A percentile compares a stretch with the other conserved stretches of the same genome.
Evolutionary conservation across 2,329 filamentous ascomycete species (phyloP).

Genomic region (Ascochyta clinopodiicola): DNA sequence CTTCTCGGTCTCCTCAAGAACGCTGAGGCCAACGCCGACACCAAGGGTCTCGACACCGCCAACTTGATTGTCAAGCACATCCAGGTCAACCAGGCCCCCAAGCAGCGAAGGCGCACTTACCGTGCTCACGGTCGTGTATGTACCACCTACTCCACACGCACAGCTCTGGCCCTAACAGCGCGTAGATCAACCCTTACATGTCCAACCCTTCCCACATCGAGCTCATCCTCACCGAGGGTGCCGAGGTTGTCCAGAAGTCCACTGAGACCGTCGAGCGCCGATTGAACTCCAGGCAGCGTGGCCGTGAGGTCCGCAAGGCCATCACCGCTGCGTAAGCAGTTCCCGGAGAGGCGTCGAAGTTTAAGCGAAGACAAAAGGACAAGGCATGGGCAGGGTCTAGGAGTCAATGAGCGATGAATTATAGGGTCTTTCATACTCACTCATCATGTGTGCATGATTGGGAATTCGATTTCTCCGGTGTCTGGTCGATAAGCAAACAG

Average conservation of each 20-base stretch:
- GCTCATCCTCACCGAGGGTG: slow-evolving; percentile 97
- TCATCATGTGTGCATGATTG: slow-evolving; percentile 48
- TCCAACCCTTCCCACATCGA: slow-evolving; percentile 99
- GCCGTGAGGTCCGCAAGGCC: slow-evolving; percentile 66
- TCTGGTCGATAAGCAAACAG: slow-evolving; percentile 47
- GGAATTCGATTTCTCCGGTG: slow-evolving; percentile 48
- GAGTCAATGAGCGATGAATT: slow-evolving; percentile 51
- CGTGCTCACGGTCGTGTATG: slow-evolving; percentile 99
- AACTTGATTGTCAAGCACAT: slow-evolving; percentile 99
- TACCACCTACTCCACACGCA: slow-evolving; percentile 43
- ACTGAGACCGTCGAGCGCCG: slow-evolving; percentile 71
- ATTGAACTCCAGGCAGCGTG: slow-evolving; percentile 92
- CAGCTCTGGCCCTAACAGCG: slow-evolving; percentile 17
- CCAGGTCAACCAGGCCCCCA: slow-evolving; percentile 99
- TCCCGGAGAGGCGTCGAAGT: slow-evolving; percentile 24
- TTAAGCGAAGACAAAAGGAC: slow-evolving; percentile 35
- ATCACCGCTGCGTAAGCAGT: slow-evolving; percentile 62
- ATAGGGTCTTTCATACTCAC: slow-evolving; percentile 45
- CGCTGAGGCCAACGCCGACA: slow-evolving; percentile 55
- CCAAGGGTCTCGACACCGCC: slow-evolving; percentile 73
- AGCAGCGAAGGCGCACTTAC: slow-evolving; percentile 99
- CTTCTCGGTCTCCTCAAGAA: slow-evolving; percentile 83
- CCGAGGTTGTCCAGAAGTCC: slow-evolving; percentile 94
- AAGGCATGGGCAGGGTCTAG: slow-evolving; percentile 46
- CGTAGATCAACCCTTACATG: slow-evolving; percentile 99